Percentiles rank a stretch among this genome's conserved stretches.
These are phyloP conservation scores for Rostrohypoxylon terebratum DNA, from an alignment of 495 filamentous ascomycete genomes.

Conservation along the genomic window DNA sequence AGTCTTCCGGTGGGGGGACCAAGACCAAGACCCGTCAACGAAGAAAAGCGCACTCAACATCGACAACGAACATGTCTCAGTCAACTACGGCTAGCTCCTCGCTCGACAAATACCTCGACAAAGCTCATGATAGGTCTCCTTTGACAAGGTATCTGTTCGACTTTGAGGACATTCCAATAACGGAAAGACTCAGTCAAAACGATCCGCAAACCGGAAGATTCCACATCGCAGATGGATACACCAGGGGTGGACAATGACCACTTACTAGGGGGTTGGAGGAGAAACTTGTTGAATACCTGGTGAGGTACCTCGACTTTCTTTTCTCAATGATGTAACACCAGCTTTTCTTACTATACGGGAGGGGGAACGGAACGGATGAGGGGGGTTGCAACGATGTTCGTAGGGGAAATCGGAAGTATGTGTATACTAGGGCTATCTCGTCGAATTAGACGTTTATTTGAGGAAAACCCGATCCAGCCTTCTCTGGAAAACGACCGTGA, in stretches of 20 bases:
- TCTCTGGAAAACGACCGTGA: background rate
- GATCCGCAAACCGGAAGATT: background rate
- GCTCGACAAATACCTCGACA: background rate
- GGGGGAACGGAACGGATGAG: background rate
- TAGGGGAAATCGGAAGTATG: background rate
- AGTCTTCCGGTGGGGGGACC: background rate
- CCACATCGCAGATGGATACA: background rate
- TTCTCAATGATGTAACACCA: background rate
- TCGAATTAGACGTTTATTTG: background rate
- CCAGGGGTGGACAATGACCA: background rate
- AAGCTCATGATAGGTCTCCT: slow-evolving; percentile 9
- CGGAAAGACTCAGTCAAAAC: slow-evolving; percentile 20
- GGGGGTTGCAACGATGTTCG: background rate
- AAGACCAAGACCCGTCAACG: background rate
- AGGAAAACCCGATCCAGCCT: background rate
- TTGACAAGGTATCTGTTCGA: slow-evolving; percentile 24
- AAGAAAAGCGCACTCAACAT: background rate
- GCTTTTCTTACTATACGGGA: background rate
- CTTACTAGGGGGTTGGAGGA: background rate
- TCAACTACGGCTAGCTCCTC: background rate
- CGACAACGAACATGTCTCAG: slow-evolving; percentile 1
- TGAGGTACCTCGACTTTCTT: background rate
- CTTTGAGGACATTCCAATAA: slow-evolving; percentile 22
- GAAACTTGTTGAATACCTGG: background rate
- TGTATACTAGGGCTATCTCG: background rate